Conservation (phyloP, 1,284 basidiomycete species). For the Cryptococcus wingfieldii region DNA sequence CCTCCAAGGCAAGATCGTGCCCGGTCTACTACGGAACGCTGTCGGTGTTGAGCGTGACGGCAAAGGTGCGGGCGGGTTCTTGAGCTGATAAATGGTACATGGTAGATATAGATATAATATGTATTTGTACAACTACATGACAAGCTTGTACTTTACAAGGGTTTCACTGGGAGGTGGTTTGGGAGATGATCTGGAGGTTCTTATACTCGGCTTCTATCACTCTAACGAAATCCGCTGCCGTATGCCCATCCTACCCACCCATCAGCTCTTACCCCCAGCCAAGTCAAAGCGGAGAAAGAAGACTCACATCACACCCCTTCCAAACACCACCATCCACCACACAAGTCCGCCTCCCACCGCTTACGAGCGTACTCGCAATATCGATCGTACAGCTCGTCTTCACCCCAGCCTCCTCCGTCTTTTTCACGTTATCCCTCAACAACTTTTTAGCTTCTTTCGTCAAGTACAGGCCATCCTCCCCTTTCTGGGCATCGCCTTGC, state of each 20-base stretch:
- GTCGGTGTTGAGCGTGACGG: conserved; percentile 57
- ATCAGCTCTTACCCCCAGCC: background rate
- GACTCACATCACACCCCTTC: conserved; percentile 74
- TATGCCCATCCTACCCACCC: conserved; percentile 63
- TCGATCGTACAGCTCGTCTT: conserved; percentile 81
- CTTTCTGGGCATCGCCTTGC: background rate
- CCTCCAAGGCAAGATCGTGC: conserved; percentile 72
- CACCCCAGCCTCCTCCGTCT: conserved; percentile 56
- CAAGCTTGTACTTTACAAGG: background rate
- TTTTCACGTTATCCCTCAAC: conserved; percentile 58
- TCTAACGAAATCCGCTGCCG: conserved; percentile 65
- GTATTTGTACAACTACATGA: background rate
- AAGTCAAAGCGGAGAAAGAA: conserved; percentile 2
- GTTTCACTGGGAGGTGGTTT: background rate
- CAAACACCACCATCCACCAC: conserved; percentile 66
- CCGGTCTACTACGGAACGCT: conserved; percentile 76
- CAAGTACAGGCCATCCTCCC: conserved; percentile 16
- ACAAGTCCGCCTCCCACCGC: conserved; percentile 58
- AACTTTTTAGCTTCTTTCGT: conserved; percentile 46
- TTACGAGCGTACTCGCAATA: conserved; percentile 54
- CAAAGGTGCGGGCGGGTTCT: conserved; percentile 19
- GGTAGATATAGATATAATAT: background rate
- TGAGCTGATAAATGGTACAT: conserved; percentile 22
- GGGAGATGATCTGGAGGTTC: conserved; percentile 14
- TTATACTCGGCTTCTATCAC: conserved; percentile 69